Conservation (phyloP, 2,329 filamentous ascomycete genomes). For the Zymoseptoria tritici region DNA sequence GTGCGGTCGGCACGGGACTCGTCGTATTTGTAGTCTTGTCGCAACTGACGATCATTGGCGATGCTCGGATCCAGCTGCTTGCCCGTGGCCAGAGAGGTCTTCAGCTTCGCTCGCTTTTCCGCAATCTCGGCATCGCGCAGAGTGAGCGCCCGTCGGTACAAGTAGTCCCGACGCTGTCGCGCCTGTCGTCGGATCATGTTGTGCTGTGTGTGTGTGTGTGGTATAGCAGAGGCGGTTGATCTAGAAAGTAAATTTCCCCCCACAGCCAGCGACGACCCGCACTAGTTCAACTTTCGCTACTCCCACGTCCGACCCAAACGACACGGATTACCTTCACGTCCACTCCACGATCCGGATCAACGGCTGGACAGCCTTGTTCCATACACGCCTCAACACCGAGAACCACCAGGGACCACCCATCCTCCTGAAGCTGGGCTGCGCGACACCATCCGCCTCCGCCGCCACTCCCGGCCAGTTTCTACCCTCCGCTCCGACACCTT, state of each 20-base stretch:
- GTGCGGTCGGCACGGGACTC: slow-evolving; percentile 66
- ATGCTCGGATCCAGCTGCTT: slow-evolving; percentile 76
- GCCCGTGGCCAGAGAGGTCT: slow-evolving; percentile 78
- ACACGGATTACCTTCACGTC: slow-evolving; percentile 1
- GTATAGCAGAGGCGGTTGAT: not conserved
- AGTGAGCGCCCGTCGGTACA: slow-evolving; percentile 81
- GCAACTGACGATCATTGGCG: slow-evolving; percentile 75
- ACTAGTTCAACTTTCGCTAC: too few species aligned
- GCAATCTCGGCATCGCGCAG: slow-evolving; percentile 87
- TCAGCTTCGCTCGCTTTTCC: slow-evolving; percentile 81
- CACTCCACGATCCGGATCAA: not conserved
- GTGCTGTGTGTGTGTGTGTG: slow-evolving; percentile 20
- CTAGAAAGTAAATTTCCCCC: not conserved
- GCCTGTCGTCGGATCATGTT: slow-evolving; percentile 58
- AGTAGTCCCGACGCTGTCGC: slow-evolving; percentile 74
- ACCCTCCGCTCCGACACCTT: not conserved
- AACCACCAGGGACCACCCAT: not conserved
- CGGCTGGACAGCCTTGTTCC: not conserved
- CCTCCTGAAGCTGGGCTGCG: not conserved
- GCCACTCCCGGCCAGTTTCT: not conserved
- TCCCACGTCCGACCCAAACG: slow-evolving; percentile 2
- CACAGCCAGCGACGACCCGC: too few species aligned
- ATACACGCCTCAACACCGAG: not conserved
- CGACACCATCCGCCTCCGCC: not conserved
- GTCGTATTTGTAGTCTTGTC: slow-evolving; percentile 89